Evolutionary conservation across 2,329 filamentous ascomycete genomes (phyloP).

Genomic region (Metarhizium guizhouense): DNA sequence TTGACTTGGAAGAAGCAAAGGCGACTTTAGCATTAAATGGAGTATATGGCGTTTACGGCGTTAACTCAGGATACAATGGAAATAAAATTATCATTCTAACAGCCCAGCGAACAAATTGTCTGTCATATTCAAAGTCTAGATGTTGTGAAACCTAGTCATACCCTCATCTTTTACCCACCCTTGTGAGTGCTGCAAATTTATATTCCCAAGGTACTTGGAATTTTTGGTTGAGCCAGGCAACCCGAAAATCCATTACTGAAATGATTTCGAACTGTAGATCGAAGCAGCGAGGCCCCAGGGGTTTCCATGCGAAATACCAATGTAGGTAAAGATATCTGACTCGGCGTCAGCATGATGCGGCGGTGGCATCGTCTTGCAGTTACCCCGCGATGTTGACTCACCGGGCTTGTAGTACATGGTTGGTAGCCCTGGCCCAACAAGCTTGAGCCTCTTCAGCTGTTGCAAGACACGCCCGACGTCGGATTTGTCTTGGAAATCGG

Average conservation of each 20-base stretch:
- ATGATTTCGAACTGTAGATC: constrained; percentile 36
- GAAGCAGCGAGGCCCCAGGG: constrained; percentile 53
- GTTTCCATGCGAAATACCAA: constrained; percentile 54
- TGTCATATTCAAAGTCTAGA: background rate
- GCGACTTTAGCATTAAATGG: background rate
- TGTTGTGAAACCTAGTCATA: background rate
- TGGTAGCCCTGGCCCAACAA: constrained; percentile 39
- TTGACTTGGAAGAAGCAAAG: background rate
- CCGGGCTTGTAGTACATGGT: constrained; percentile 73
- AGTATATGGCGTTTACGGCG: background rate
- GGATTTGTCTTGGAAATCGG: constrained; percentile 58
- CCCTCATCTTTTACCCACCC: background rate
- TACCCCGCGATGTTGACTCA: constrained; percentile 23
- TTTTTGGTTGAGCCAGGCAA: background rate
- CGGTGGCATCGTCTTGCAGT: background rate
- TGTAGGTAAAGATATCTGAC: constrained; percentile 58
- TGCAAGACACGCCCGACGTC: constrained; percentile 62
- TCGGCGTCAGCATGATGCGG: constrained; percentile 4
- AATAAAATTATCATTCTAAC: constrained; percentile 3
- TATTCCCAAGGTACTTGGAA: background rate
- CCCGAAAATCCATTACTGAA: background rate
- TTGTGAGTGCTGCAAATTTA: background rate
- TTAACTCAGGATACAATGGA: background rate
- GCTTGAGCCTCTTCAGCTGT: constrained; percentile 50
- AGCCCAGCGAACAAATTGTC: constrained; percentile 1